Evolutionary conservation across 2,329 filamentous ascomycete genomes (phyloP), one percentile per base, ranked within the genome.

Genomic region (Arthrinium puccinioides): DNA sequence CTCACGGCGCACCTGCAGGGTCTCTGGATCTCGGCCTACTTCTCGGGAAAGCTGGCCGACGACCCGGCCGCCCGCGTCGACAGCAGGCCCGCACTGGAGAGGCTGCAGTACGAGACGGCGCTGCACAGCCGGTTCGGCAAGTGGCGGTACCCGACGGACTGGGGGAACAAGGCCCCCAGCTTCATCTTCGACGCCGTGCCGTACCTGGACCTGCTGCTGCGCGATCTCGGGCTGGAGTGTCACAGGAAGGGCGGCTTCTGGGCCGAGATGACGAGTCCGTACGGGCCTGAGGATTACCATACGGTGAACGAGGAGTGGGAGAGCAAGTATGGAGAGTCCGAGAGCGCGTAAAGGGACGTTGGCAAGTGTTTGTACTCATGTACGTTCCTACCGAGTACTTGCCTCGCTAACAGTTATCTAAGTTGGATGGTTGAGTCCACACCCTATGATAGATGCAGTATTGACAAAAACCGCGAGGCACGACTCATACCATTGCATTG

Each of bases 141-240:
- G 45, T 82, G 80, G 72, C 69, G 84, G 19, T 84, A 84, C 48
- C 76, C 81, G 1, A 70, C 64, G 4, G 83, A 82, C 0, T 79
- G 76, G 50, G 82, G 82, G 1, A 66, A 63, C 26, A 70, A 66
- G 51, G 67, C 72, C 40, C 80, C 80, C 0, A 83, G 86, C 54
- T 80, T 88, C 45, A 79, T 85, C 14, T 89, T 90, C 51, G 86
- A 92, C 55, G 73, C 73, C 0, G 55, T 90, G 37, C 83, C 83
- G 4, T 92, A 87, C 41, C 54, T 87, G 14, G 84, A 89, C 56
- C 50, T 81, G 50, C 55, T 90, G 51, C 53, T 85, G 42, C 60
- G 62, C 5, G 84, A 90, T 54, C 49, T 89, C 39, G 82, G 76
- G 0, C 56, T 88, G 38, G 61, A 68, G 14, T 62, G 62, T 11